Base-by-base conservation (phyloP, 352 stramenopile genomes). In the Elongisporangium anandrum region DNA sequence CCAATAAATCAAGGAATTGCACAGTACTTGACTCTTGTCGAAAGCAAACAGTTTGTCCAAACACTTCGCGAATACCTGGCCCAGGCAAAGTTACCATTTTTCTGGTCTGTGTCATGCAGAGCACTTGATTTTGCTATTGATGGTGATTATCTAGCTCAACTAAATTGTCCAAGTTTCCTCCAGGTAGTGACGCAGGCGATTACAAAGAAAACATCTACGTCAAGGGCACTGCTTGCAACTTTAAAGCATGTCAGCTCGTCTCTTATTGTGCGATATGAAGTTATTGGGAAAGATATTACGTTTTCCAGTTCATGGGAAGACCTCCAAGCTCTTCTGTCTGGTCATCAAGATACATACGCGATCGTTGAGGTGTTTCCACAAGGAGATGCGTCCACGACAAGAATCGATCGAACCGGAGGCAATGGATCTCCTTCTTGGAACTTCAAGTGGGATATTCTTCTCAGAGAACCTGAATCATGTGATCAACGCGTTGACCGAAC, bases 311-410 rank as follows among this genome's bases (percentile, higher is more conserved):
- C 68, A 1, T 92, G 83, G 83, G 62, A 63, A 38, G 76, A 83
- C 9, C 88, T 93, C 23, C 79, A 90, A 54, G 68, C 74, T 3
- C 72, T 85, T 4, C 61, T 93, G 1, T 66, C 66, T 13, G 83
- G 78, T 15, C 64, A 85, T 5, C 77, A 90, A 54, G 72, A 90
- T 38, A 73, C 64, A 2, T 93, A 91, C 54, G 82, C 82, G 0
- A 48, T 88, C 12, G 48, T 95, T 13, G 66, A 89, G 41, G 21
- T 95, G 0, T 65, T 74, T 17, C 85, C 85, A n/a, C 81, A 95
- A 56, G 83, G 82, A 9, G 68, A 88, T 39, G 41, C 70, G 4
- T 90, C 88, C 54, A 61, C 70, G 1, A 92, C 85, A 1, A 56
- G 56, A 12, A 65, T 90, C 0, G 70, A 85, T 34, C 67, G 67